Conservation (phyloP, 495 filamentous ascomycete genomes). For the Penicillium roqueforti region DNA sequence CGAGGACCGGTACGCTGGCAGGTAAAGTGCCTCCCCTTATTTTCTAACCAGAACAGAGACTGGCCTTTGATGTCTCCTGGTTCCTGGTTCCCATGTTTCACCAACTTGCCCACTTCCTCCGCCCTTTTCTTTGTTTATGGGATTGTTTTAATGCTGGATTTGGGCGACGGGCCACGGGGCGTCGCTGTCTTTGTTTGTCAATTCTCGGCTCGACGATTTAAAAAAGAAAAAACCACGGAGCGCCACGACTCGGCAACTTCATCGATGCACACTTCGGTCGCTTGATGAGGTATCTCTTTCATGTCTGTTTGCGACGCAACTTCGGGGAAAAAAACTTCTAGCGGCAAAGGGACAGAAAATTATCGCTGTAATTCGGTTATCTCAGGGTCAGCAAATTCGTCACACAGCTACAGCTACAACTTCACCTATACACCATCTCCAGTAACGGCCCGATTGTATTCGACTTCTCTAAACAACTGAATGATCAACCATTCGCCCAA, state of each 20-base stretch:
- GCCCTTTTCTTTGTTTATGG: conserved; percentile 18
- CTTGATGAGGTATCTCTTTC: conserved; percentile 40
- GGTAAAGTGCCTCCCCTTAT: conserved; percentile 33
- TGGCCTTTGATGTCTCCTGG: conserved; percentile 10
- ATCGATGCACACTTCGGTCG: conserved; percentile 35
- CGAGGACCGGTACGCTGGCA: conserved; percentile 44
- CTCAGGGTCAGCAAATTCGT: conserved; percentile 47
- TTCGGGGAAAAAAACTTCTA: conserved; percentile 38
- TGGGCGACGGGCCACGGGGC: conserved; percentile 35
- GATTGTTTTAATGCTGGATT: conserved; percentile 38
- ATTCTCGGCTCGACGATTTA: conserved; percentile 24
- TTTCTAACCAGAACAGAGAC: conserved; percentile 14
- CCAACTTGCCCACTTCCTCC: conserved; percentile 10
- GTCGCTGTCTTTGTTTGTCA: conserved; percentile 33
- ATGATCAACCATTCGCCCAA: conserved; percentile 22
- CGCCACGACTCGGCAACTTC: conserved; percentile 32
- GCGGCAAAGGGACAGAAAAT: conserved; percentile 44
- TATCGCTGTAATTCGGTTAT: conserved; percentile 52
- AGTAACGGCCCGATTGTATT: conserved; percentile 51
- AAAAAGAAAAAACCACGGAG: conserved; percentile 28
- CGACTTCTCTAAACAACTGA: conserved; percentile 29
- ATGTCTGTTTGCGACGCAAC: conserved; percentile 41
- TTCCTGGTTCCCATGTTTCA: conserved; percentile 13
- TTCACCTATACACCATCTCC: conserved; percentile 27
- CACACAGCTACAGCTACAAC: conserved; percentile 32